phyloP scores from a whole-genome alignment of 805 yeast species.

The Saccharomycodes ludwigii region DNA sequence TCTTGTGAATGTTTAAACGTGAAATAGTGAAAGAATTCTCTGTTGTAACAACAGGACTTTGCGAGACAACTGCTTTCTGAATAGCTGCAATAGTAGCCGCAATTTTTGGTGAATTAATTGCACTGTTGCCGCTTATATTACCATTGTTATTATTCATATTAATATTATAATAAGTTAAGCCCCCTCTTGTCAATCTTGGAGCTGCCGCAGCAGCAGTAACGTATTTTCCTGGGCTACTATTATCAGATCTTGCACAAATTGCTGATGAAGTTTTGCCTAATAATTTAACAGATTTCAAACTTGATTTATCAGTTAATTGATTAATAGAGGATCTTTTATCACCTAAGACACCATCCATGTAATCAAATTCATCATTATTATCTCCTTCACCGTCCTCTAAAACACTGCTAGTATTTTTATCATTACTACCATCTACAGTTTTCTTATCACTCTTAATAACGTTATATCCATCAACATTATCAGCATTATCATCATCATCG shows the following conservation, averaged over 20 bases:
- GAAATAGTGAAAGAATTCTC: conserved; percentile 1
- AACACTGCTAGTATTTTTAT: background rate
- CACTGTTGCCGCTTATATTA: too few relatives aligned
- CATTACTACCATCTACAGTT: background rate
- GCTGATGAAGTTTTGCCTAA: too few relatives aligned
- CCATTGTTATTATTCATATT: too few relatives aligned
- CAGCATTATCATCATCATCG: conserved; percentile 4
- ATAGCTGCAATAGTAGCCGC: conserved; percentile 68
- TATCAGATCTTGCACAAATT: too few relatives aligned
- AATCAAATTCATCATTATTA: conserved; percentile 30
- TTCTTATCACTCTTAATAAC: conserved; percentile 5
- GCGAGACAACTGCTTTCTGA: conserved; percentile 26
- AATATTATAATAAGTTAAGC: too few relatives aligned
- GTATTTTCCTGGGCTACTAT: conserved; percentile 18
- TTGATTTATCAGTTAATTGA: too few relatives aligned
- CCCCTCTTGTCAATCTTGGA: conserved; percentile 36
- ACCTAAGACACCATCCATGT: conserved; percentile 30
- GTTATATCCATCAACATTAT: conserved; percentile 1
- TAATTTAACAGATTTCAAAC: too few relatives aligned
- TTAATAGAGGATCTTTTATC: too few relatives aligned
- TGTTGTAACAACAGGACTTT: conserved; percentile 12
- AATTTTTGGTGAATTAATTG: conserved; percentile 36
- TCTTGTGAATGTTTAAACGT: background rate
- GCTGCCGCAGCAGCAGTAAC: conserved; percentile 77
- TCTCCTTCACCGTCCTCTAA: too few relatives aligned